Base-by-base conservation (phyloP, 1,284 basidiomycete species). In the Sporisorium reilianum region DNA sequence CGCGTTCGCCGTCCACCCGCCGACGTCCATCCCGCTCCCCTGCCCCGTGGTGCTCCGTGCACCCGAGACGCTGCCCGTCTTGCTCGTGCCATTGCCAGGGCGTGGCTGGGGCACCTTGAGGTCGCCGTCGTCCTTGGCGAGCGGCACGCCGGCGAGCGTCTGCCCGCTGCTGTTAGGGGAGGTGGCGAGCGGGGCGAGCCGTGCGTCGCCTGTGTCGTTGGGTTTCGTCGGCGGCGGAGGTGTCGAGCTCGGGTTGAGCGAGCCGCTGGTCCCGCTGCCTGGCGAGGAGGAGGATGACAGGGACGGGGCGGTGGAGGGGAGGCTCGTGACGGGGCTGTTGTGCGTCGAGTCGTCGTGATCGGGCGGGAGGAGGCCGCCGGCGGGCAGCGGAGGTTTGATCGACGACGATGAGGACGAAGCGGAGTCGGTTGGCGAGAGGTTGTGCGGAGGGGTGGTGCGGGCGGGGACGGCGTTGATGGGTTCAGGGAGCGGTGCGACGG, bases 181-280 rank as follows among this genome's bases (percentile, higher is more conserved):
- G 3, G 38, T 12, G 2, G 55, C 25, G 12, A 56, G 30, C 5
- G 55, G 36, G 12, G n/a, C n/a, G 22, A 48, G 26, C 0, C 55
- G 55, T 14, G 25, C 12, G 30, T 56, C 55, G 1, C 23, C 51
- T 2, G 3, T 32, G 34, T 23, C 26, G 14, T n/a, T 10, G 51
- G 12, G 36, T 12, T 12, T 12, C 0, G 22, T n/a, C 22, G 26
- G 52, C 41, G 42, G 42, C 1, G 54, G 51, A 26, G 63, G 22
- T 1, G 60, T 63, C 23, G 60, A 59, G 42, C 32, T 54, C 5
- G 65, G 60, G 26, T 51, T 58, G 22, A 68, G 25, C n/a, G 48
- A 56, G 12, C 59, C 65, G 20, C 32, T 55, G 1, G 55, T 63
- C 1, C 46, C 44, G 40, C 54, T 45, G 30, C n/a, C 36, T 14